Base-by-base conservation (phyloP, 2,329 filamentous ascomycete genomes). In the Laburnicola sp. region DNA sequence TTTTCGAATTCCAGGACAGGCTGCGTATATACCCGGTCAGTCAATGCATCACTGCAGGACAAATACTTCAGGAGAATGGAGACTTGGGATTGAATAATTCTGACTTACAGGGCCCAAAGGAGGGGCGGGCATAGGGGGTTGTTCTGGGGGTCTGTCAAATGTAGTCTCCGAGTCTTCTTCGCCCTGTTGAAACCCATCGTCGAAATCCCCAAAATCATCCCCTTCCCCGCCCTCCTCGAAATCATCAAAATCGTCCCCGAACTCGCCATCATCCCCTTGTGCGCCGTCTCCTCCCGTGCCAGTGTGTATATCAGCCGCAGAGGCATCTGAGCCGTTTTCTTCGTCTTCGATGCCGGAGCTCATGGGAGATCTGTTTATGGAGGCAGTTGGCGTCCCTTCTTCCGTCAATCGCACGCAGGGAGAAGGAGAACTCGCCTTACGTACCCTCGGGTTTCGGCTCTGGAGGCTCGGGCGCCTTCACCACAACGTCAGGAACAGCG, bases 161-260 rank as follows among this genome's bases (percentile, higher is more conserved):
- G 71, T 60, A 62, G 69, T 65, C 62, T 72, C 65, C 63, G 64
- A 60, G 58, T 72, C 63, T 54, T 68, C 61, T 58, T 69, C 65
- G 60, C 71, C 68, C 62, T 73, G 68, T 62, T 70, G 70, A 68
- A 75, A 74, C 54, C 70, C 73, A 66, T 76, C 77, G 60, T 78
- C 78, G 64, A 80, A 80, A 63, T 80, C 78, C 55, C 77, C 78
- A 73, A 80, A 80, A 63, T 80, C 78, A 64, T 78, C 76, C 32
- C 68, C 76, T 36, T 73, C 70, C 47, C 76, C 77, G 57, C 82
- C 75, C 59, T 78, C 74, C 64, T 80, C 78, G 65, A 86, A 83
- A 55, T 86, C 80, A 66, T 85, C 85, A 74, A 89, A 89, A 64
- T 89, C 86, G 56, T 84, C 85, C 45, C 82, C 83, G 69, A 85